Evolutionary conservation across 345 rosid species (phyloP).

Genomic region (Hibiscus trionum): DNA sequence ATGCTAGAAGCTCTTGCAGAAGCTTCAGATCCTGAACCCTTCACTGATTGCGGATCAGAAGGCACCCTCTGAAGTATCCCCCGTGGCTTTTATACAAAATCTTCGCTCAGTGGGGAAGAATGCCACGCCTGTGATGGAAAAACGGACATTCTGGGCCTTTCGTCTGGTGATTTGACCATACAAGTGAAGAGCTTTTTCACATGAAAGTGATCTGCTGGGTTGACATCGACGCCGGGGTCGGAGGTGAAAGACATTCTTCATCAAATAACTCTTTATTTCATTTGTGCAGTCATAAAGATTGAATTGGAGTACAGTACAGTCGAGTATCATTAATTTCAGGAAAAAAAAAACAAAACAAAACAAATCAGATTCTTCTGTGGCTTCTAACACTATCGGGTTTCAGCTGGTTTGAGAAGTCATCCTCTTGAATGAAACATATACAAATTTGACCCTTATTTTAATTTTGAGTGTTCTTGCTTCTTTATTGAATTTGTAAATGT

Average conservation of each 20-base stretch:
- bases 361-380: background rate
- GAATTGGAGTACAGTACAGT: too few relatives aligned
- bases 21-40: slow-evolving; percentile 37
- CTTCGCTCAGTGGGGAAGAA: background rate
- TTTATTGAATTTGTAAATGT: background rate
- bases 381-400: background rate
- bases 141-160: background rate
- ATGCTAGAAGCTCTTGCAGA: slow-evolving; percentile 59
- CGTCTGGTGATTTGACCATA: too few relatives aligned
- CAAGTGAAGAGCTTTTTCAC: too few relatives aligned
- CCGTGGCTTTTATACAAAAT: background rate
- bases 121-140: background rate
- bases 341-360: too few relatives aligned
- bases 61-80: slow-evolving; percentile 26
- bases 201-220: too few relatives aligned
- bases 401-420: slow-evolving; percentile 14
- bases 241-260: too few relatives aligned
- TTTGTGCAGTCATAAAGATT: slow-evolving; percentile 6
- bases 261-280: background rate
- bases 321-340: too few relatives aligned
- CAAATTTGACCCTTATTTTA: background rate
- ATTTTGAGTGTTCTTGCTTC: background rate
- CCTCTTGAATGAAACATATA: background rate
- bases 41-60: slow-evolving; percentile 5
- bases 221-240: too few relatives aligned